phyloP scores from a whole-genome alignment of 768 basidiomycete genomes.

The Chiua virens region DNA sequence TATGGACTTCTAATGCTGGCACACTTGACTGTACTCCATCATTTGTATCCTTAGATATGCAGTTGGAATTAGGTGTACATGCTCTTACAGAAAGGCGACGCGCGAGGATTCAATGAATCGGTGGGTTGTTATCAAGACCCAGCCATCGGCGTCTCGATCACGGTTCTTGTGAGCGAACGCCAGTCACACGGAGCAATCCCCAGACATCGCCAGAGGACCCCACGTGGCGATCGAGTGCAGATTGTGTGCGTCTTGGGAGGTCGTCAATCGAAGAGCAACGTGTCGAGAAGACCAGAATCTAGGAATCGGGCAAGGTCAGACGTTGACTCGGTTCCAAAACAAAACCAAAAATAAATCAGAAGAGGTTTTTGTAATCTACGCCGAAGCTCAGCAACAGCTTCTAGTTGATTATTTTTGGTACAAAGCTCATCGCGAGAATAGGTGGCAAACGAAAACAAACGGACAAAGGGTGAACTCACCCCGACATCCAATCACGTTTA shows the following conservation, averaged over 20 bases:
- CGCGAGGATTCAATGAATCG: too few species aligned
- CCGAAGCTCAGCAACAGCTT: constrained; percentile 84
- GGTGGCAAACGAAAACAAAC: background rate
- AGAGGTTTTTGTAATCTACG: constrained; percentile 50
- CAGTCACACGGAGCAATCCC: too few species aligned
- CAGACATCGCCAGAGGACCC: too few species aligned
- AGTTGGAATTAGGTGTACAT: background rate
- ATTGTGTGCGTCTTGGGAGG: too few species aligned
- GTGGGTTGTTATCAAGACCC: too few species aligned
- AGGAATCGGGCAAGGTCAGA: background rate
- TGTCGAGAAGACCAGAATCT: too few species aligned
- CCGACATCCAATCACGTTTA: background rate
- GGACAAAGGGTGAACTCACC: background rate
- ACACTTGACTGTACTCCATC: background rate
- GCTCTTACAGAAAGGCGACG: too few species aligned
- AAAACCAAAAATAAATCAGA: constrained; percentile 31
- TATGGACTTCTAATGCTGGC: background rate
- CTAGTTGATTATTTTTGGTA: constrained; percentile 71
- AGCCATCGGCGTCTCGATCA: too few species aligned
- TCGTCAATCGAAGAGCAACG: too few species aligned
- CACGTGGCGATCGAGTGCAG: too few species aligned
- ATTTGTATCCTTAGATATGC: constrained; percentile 4
- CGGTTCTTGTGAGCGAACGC: too few species aligned
- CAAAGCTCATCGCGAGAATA: constrained; percentile 21
- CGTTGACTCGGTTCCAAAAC: background rate